Conservation (phyloP, 139 green algal genomes). For the Chlamydomonas schloesseri region DNA sequence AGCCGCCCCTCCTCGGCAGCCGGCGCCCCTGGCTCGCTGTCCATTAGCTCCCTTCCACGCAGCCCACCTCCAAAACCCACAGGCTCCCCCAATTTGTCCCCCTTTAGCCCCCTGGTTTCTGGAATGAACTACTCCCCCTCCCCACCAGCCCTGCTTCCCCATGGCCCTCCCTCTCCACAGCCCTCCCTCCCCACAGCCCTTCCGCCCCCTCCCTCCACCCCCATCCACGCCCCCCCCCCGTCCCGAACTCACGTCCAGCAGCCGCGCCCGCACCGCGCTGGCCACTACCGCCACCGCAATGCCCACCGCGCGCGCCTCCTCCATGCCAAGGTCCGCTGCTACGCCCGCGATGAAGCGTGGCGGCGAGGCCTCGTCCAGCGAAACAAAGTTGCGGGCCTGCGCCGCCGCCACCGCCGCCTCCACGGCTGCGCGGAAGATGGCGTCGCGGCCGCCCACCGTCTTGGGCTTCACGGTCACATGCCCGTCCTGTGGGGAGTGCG, state of each 20-base stretch:
- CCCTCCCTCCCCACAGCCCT: no score
- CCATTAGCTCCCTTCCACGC: no score
- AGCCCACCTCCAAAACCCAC: no score
- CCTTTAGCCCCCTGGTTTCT: no score
- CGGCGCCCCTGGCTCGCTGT: no score
- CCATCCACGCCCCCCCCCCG: background rate
- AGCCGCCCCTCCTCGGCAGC: no score
- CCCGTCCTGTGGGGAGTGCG: constrained; percentile 43
- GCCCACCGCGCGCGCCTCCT: constrained; percentile 51
- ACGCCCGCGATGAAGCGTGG: constrained; percentile 48
- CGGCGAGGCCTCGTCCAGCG: background rate
- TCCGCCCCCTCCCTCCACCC: background rate
- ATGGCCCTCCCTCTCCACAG: no score
- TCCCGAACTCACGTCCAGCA: constrained; percentile 57
- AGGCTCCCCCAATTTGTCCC: no score
- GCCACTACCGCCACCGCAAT: constrained; percentile 41
- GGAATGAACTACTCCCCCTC: no score
- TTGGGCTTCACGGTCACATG: constrained; percentile 54
- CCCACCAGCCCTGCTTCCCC: no score
- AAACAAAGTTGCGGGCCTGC: background rate
- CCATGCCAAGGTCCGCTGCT: constrained; percentile 51
- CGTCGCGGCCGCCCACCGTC: constrained; percentile 59
- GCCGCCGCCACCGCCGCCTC: constrained; percentile 55
- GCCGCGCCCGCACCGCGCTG: constrained; percentile 22
- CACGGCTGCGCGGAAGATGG: constrained; percentile 60